Evolutionary conservation across 768 basidiomycete genomes (phyloP).

Genomic region (Agaricus subrufescens): DNA sequence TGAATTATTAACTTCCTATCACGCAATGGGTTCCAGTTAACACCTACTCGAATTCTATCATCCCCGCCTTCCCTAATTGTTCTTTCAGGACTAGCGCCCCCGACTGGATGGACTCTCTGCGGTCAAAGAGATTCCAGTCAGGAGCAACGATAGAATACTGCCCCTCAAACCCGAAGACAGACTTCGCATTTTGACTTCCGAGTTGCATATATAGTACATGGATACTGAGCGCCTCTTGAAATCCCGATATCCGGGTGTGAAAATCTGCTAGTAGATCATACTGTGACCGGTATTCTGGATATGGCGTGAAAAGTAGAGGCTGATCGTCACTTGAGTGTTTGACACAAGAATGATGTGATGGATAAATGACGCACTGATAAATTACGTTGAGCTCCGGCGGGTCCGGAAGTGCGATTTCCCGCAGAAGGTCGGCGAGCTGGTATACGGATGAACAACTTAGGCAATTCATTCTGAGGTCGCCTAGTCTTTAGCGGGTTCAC

Average conservation of each 20-base stretch:
- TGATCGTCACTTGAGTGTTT: constrained; percentile 2
- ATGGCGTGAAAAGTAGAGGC: constrained; percentile 22
- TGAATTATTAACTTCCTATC: neutral
- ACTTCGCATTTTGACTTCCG: neutral
- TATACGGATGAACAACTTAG: neutral
- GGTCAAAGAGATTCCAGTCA: constrained; percentile 32
- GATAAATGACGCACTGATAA: neutral
- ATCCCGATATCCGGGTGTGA: constrained; percentile 19
- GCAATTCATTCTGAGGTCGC: no score
- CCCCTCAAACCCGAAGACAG: constrained; percentile 43
- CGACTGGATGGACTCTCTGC: constrained; percentile 23
- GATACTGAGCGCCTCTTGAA: constrained; percentile 30
- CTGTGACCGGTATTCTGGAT: constrained; percentile 29
- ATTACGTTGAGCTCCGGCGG: neutral
- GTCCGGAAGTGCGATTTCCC: neutral
- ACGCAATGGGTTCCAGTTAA: neutral
- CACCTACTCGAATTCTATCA: constrained; percentile 31
- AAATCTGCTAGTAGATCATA: constrained; percentile 25
- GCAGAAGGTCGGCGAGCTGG: neutral
- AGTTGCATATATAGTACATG: constrained; percentile 25
- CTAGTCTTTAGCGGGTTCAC: no score
- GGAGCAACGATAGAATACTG: constrained; percentile 44
- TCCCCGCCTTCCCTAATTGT: constrained; percentile 28
- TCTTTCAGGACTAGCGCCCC: constrained; percentile 26
- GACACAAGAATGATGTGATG: no score